These are phyloP conservation scores for Puccinia horiana DNA, from an alignment of 1,284 basidiomycete species.

Conservation along the genomic window DNA sequence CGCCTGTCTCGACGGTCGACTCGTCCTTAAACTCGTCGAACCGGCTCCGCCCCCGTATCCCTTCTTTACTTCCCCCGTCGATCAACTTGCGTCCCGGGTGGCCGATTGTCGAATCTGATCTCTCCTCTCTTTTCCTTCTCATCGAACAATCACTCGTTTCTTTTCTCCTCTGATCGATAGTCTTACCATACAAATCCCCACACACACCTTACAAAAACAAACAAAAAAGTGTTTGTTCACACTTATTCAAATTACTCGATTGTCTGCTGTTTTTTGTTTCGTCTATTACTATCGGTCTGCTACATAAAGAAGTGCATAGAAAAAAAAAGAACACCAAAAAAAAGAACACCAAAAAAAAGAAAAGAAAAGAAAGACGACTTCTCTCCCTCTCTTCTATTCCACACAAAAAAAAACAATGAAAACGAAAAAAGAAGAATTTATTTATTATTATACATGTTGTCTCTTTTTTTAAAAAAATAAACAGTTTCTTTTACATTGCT, in stretches of 20 bases:
- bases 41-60: conserved; percentile 13
- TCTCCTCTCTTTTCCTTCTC: neutral
- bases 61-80: neutral
- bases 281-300: neutral
- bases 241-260: no score
- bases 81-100: neutral
- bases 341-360: neutral
- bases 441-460: no score
- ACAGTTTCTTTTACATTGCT: no score
- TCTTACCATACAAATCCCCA: no score
- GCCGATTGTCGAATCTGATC: neutral
- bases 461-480: no score
- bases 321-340: neutral
- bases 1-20: conserved; percentile 34
- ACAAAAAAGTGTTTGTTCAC: no score
- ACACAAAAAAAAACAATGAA: no score
- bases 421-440: no score
- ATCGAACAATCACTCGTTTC: neutral
- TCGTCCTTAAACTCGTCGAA: conserved; percentile 33
- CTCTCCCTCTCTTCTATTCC: no score
- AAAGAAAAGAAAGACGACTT: neutral
- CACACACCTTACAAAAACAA: no score
- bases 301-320: neutral
- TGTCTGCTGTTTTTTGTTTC: neutral
- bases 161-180: neutral